A percentile compares a stretch with the other conserved stretches of the same genome.
These are phyloP conservation scores for Brettanomyces bruxellensis DNA, from an alignment of 805 yeast species.

Conservation along the genomic window DNA sequence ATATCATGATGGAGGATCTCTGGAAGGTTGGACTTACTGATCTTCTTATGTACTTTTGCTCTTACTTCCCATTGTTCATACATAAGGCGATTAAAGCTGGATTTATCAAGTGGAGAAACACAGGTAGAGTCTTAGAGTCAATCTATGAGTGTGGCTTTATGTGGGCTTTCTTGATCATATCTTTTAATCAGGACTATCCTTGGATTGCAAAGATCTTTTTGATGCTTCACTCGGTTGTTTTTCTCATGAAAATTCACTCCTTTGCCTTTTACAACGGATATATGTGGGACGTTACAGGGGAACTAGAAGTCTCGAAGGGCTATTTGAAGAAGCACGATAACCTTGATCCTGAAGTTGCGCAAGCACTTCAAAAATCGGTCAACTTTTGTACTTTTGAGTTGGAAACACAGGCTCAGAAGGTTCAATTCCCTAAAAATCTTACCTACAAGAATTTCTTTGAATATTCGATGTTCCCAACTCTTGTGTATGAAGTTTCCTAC, in stretches of 20 bases:
- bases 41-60: conserved; percentile 58
- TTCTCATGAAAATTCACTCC: conserved; percentile 93
- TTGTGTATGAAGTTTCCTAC: conserved; percentile 73
- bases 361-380: conserved; percentile 37
- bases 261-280: conserved; percentile 90
- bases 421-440: conserved; percentile 66
- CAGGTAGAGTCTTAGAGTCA: conserved; percentile 59
- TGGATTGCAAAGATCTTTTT: conserved; percentile 91
- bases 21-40: conserved; percentile 67
- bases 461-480: conserved; percentile 83
- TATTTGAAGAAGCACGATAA: conserved; percentile 33
- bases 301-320: conserved; percentile 39
- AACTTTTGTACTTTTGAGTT: conserved; percentile 70
- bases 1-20: conserved; percentile 51
- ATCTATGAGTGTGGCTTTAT: conserved; percentile 46
- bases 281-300: conserved; percentile 55
- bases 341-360: conserved; percentile 22
- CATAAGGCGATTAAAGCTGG: conserved; percentile 45
- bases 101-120: conserved; percentile 46
- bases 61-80: conserved; percentile 50
- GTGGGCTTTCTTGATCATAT: conserved; percentile 42
- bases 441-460: conserved; percentile 55
- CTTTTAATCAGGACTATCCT: conserved; percentile 48
- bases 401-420: conserved; percentile 33
- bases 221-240: conserved; percentile 73